A percentile compares a stretch with the other conserved stretches of the same genome.
These are phyloP conservation scores for Escallonia rubra DNA, from an alignment of 129 eudicot genomes.

Conservation along the genomic window DNA sequence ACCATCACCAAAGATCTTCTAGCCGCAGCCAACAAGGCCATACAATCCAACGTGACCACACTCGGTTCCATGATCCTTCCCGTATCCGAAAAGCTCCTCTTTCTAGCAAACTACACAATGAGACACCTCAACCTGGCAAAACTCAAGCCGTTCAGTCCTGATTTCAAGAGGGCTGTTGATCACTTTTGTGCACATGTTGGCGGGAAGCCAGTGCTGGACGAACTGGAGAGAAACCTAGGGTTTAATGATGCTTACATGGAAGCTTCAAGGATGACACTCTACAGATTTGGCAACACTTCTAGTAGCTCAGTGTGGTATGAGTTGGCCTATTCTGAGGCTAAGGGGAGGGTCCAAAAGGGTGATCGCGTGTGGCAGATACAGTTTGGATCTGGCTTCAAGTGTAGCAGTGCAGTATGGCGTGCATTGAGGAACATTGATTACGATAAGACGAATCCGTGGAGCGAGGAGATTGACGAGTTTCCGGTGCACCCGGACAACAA, in stretches of 20 bases:
- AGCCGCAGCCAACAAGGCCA: conserved; percentile 27
- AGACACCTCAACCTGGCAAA: conserved; percentile 6
- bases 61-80: conserved; percentile 46
- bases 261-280: conserved; percentile 53
- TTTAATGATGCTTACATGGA: conserved; percentile 34
- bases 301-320: conserved; percentile 55
- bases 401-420: conserved; percentile 46
- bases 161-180: conserved; percentile 31
- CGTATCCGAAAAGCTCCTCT: conserved; percentile 26
- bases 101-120: conserved; percentile 2
- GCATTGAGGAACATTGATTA: conserved; percentile 33
- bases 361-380: conserved; percentile 51
- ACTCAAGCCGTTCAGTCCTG: conserved; percentile 28
- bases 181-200: conserved; percentile 59
- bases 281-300: conserved; percentile 55
- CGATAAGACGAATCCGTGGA: conserved; percentile 50
- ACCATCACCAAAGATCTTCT: conserved; percentile 45
- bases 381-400: conserved; percentile 60
- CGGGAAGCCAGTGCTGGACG: conserved; percentile 49
- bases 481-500: conserved; percentile 21
- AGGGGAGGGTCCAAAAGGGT: conserved; percentile 51
- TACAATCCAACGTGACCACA: conserved; percentile 26
- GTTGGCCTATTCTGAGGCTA: conserved; percentile 53
- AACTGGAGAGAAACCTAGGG: conserved; percentile 30
- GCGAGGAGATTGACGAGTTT: conserved; percentile 34